Conservation (phyloP, 2,329 filamentous ascomycete genomes). For the Zelopaecilomyces penicillatus region DNA sequence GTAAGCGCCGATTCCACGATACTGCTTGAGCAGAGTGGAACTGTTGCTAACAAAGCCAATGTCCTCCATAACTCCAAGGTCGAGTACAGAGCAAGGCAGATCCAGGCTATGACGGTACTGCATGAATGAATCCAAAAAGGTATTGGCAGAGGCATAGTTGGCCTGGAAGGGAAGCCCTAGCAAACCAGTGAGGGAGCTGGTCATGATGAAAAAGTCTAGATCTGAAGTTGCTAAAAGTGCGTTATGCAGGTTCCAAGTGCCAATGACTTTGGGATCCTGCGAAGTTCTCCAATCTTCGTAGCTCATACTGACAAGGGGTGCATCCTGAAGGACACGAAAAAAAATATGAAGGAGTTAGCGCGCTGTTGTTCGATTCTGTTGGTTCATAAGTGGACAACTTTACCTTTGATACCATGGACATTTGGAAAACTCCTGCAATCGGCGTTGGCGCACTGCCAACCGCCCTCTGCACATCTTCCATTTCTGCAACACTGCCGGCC, state of each 20-base stretch:
- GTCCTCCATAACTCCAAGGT: constrained; percentile 5
- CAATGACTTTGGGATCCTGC: constrained; percentile 17
- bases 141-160: constrained; percentile 25
- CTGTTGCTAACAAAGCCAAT: constrained; percentile 1
- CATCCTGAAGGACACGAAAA: constrained; percentile 3
- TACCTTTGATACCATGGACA: constrained; percentile 23
- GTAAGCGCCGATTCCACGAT: neutral
- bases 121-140: constrained; percentile 20
- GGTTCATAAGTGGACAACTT: neutral
- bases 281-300: constrained; percentile 8
- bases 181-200: constrained; percentile 19
- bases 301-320: constrained; percentile 20
- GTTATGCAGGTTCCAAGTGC: constrained; percentile 17
- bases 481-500: constrained; percentile 2
- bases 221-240: constrained; percentile 8
- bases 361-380: too few species aligned
- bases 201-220: constrained; percentile 24
- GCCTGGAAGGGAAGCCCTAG: constrained; percentile 19
- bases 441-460: constrained; percentile 17
- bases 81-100: constrained; percentile 7
- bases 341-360: neutral
- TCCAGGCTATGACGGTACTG: constrained; percentile 9
- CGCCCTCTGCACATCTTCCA: constrained; percentile 6
- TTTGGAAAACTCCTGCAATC: constrained; percentile 28
- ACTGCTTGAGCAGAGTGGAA: neutral